Evolutionary conservation across 75 land plant genomes (phyloP), one percentile per base, ranked within the genome.

Genomic region (Ceratopteris richardii): DNA sequence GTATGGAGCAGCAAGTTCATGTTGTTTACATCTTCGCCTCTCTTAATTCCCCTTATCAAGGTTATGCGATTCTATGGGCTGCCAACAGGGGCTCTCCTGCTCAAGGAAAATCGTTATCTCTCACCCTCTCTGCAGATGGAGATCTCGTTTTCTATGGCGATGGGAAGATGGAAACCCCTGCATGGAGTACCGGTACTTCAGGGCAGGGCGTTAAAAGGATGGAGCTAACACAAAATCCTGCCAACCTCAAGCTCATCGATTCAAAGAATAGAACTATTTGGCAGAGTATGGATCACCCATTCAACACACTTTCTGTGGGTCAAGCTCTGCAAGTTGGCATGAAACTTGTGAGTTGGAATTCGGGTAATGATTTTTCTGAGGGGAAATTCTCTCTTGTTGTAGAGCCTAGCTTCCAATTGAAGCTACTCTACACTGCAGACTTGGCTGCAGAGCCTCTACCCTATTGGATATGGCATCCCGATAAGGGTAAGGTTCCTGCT

Each of bases 161-260:
- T 13, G 29, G 20, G 0, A 41, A n/a, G 0, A 28, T 59, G 2
- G 7, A 25, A 1, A 13, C 16, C 3, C 7, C 9, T 3, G 24
- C 56, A 16, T 77, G 79, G 79, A 47, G 62, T 14, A 60, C 73
- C 29, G 11, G 47, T 30, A 60, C 61, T 14, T 44, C 66, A 0
- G 42, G 60, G 0, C 48, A 9, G 29, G 60, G 63, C 24, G 27
- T 54, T 0, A 16, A 12, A 11, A 16, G 18, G 11, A 17, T 61
- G 23, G 17, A 61, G 29, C 11, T 61, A 0, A 13, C 44, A 0
- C 48, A 46, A 17, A 2, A 46, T 4, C 48, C 48, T 14, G 4
- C 21, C 48, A 46, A 46, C 17, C 48, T 46, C 4, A 20, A 7
- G 17, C 48, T 46, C 21, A 7, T 7, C 14, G 63, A 29, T 0